Percentiles rank a stretch among this genome's conserved stretches.
These are phyloP conservation scores for Aspergillus campestris DNA, from an alignment of 495 filamentous ascomycete genomes.

Conservation along the genomic window DNA sequence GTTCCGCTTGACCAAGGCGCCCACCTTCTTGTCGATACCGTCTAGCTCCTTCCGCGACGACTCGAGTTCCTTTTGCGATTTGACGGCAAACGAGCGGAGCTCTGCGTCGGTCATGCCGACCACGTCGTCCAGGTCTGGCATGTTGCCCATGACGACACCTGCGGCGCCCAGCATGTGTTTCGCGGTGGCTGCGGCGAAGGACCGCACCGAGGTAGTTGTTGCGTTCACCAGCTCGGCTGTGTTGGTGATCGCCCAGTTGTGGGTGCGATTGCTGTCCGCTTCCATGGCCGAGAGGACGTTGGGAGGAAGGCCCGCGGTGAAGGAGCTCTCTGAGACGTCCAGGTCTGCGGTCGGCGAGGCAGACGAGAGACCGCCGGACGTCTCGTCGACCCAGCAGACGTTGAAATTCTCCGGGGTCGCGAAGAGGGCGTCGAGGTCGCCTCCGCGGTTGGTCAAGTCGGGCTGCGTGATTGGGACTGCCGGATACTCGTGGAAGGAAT, in stretches of 20 bases:
- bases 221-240: constrained; percentile 35
- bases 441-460: constrained; percentile 32
- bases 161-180: constrained; percentile 37
- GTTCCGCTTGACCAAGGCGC: constrained; percentile 41
- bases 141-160: constrained; percentile 20
- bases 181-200: constrained; percentile 32
- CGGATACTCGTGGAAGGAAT: constrained; percentile 26
- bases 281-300: constrained; percentile 39
- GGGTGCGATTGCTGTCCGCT: constrained; percentile 33
- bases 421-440: constrained; percentile 36
- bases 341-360: constrained; percentile 19
- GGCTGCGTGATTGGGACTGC: constrained; percentile 21
- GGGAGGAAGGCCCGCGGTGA: constrained; percentile 12
- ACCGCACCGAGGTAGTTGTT: constrained; percentile 35
- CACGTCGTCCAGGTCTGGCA: constrained; percentile 33
- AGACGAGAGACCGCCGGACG: constrained; percentile 13
- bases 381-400: constrained; percentile 35
- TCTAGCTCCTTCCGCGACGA: constrained; percentile 36
- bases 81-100: constrained; percentile 26
- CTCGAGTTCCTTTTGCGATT: constrained; percentile 37
- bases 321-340: constrained; percentile 9
- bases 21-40: constrained; percentile 37
- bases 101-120: constrained; percentile 36
- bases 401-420: constrained; percentile 36
- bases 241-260: constrained; percentile 38